These are phyloP conservation scores for Cucumis melo DNA, from an alignment of 306 rosid genomes.

Conservation along the genomic window DNA sequence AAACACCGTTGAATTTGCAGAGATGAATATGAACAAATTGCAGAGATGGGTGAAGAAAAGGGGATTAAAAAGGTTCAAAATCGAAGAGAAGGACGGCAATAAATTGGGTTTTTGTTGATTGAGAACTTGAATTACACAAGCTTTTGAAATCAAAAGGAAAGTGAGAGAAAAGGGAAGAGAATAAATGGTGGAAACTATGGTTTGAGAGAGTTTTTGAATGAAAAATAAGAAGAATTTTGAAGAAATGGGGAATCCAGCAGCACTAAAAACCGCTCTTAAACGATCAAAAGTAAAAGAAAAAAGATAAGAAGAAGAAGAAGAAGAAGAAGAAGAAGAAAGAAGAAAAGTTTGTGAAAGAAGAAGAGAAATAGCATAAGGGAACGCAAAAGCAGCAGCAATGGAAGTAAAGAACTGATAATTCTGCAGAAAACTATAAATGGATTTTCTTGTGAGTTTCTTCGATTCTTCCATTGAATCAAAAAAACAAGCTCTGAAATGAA, in stretches of 20 bases:
- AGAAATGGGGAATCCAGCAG: conserved; percentile 68
- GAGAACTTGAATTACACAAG: conserved; percentile 46
- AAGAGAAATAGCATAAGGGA: conserved; percentile 69
- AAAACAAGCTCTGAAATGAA: too few relatives aligned
- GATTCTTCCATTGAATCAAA: conserved; percentile 43
- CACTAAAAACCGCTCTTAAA: conserved; percentile 44
- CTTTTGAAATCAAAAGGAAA: conserved; percentile 61
- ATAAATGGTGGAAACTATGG: conserved; percentile 44
- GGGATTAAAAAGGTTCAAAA: conserved; percentile 36
- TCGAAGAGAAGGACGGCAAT: conserved; percentile 26
- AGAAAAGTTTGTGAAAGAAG: conserved; percentile 55
- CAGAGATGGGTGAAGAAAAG: conserved; percentile 42
- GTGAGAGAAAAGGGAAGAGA: conserved; percentile 74
- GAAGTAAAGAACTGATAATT: conserved; percentile 69
- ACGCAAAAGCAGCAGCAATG: conserved; percentile 37
- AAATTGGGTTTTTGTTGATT: conserved; percentile 23
- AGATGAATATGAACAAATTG: conserved; percentile 52
- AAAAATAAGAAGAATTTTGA: conserved; percentile 49
- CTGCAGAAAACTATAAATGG: conserved; percentile 57
- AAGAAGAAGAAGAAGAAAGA: conserved; percentile 30
- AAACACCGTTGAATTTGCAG: conserved; percentile 64
- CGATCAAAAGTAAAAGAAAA: conserved; percentile 37
- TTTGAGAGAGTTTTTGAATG: conserved; percentile 68
- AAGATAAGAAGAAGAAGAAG: conserved; percentile 25
- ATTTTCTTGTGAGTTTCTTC: conserved; percentile 50